A percentile compares a stretch with the other conserved stretches of the same genome.
Evolutionary conservation across 345 rosid genomes (phyloP).

Genomic region (Hevea brasiliensis): DNA sequence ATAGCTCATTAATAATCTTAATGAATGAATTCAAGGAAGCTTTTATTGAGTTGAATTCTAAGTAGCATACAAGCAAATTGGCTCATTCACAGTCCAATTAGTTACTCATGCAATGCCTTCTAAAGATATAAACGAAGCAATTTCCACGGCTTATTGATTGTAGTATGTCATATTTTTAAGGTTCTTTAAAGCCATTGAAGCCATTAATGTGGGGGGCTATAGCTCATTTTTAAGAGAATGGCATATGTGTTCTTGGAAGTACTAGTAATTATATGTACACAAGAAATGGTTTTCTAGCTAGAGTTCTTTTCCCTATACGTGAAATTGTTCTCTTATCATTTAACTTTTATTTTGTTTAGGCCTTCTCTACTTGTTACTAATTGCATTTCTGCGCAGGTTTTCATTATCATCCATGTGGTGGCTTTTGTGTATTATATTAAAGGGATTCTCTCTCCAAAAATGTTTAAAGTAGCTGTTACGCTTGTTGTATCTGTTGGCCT

Average conservation of each 20-base stretch:
- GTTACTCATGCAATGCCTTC: no score
- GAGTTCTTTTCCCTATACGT: not conserved
- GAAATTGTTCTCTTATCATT: not conserved
- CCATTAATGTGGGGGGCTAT: not conserved
- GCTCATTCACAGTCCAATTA: not conserved
- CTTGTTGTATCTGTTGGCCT: conserved; percentile 88
- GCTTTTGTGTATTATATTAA: conserved; percentile 91
- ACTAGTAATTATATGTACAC: not conserved
- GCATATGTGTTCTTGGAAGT: not conserved
- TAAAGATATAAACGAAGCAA: not conserved
- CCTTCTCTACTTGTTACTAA: conserved; percentile 18
- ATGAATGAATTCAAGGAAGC: not conserved
- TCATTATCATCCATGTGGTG: conserved; percentile 87
- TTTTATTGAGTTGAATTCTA: not conserved
- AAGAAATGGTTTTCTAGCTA: not conserved
- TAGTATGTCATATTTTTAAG: not conserved
- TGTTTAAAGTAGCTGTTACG: conserved; percentile 94
- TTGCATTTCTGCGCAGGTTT: conserved; percentile 64
- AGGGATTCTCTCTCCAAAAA: conserved; percentile 82
- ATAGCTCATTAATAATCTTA: not conserved
- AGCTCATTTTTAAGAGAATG: not conserved
- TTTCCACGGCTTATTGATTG: no score
- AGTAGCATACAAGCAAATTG: not conserved
- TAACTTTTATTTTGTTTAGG: not conserved
- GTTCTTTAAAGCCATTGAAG: not conserved